Percentiles rank a stretch among this genome's conserved stretches.
Evolutionary conservation across 352 stramenopile genomes (phyloP).

Genomic region (Phytophthora boehmeriae): DNA sequence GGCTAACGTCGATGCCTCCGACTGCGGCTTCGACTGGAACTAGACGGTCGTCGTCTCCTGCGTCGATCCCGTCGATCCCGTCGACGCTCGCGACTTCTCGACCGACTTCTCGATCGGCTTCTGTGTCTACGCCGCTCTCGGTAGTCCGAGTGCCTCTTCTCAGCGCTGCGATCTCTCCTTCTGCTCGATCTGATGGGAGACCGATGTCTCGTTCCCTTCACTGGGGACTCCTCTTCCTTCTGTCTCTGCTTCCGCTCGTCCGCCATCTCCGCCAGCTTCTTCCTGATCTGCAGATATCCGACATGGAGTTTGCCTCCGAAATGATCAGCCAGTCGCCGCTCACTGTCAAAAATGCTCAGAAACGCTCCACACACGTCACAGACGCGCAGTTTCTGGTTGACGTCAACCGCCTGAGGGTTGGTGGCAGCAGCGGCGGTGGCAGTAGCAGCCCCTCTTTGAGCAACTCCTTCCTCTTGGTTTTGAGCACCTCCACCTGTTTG

Average conservation of each 20-base stretch:
- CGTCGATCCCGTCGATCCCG: conserved; percentile 17
- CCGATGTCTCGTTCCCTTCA: conserved; percentile 1
- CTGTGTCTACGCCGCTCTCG: conserved; percentile 14
- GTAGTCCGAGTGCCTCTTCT: conserved; percentile 5
- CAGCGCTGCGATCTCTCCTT: conserved; percentile 1
- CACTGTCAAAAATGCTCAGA: conserved; percentile 92
- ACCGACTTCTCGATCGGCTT: conserved; percentile 6
- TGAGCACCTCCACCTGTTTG: conserved; percentile 69
- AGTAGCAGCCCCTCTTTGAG: conserved; percentile 25
- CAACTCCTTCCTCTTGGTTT: conserved; percentile 34
- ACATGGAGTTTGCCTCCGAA: conserved; percentile 92
- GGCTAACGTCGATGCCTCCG: conserved; percentile 25
- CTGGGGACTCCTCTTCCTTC: conserved; percentile 2
- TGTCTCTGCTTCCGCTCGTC: conserved; percentile 5
- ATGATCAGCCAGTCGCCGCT: conserved; percentile 88
- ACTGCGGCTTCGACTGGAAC: conserved; percentile 36
- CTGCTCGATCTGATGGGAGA: conserved; percentile 4
- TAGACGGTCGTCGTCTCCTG: conserved; percentile 31
- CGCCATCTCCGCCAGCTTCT: conserved; percentile 81
- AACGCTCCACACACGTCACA: conserved; percentile 93
- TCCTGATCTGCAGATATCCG: conserved; percentile 89
- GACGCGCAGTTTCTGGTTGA: conserved; percentile 88
- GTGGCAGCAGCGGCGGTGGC: too few relatives aligned
- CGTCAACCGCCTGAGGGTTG: conserved; percentile 19
- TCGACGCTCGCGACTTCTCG: conserved; percentile 27